These are phyloP conservation scores for Esteya vermicola DNA, from an alignment of 2,329 filamentous ascomycete species.

Conservation along the genomic window DNA sequence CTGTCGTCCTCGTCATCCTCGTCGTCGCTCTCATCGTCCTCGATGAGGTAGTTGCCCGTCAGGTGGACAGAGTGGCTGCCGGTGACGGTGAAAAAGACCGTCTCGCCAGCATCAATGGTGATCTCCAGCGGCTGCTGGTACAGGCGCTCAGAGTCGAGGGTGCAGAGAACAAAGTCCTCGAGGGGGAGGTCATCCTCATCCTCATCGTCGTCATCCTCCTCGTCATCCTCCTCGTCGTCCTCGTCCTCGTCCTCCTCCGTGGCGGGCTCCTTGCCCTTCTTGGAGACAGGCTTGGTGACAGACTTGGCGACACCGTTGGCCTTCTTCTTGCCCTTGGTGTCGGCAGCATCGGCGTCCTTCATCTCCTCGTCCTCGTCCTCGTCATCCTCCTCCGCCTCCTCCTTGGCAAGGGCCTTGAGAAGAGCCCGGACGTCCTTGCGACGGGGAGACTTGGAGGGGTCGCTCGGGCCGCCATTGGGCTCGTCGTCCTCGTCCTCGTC, in stretches of 20 bases:
- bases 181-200: slow-evolving; percentile 52
- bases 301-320: slow-evolving; percentile 3
- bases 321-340: slow-evolving; percentile 14
- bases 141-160: slow-evolving; percentile 81
- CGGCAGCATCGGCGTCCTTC: slow-evolving; percentile 32
- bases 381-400: slow-evolving; percentile 44
- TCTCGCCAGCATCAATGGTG: slow-evolving; percentile 76
- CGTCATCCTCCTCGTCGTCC: slow-evolving; percentile 29
- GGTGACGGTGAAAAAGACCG: slow-evolving; percentile 79
- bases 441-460: slow-evolving; percentile 72
- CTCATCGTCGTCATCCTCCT: slow-evolving; percentile 26
- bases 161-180: slow-evolving; percentile 91
- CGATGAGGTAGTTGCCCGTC: slow-evolving; percentile 89
- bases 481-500: slow-evolving; percentile 47
- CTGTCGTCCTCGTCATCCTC: slow-evolving; percentile 50
- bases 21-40: slow-evolving; percentile 48
- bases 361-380: slow-evolving; percentile 37
- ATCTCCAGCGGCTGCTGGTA: slow-evolving; percentile 94
- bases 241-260: slow-evolving; percentile 8
- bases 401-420: slow-evolving; percentile 48
- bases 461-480: slow-evolving; percentile 78
- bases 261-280: slow-evolving; percentile 12
- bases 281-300: slow-evolving; percentile 4
- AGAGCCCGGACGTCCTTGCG: slow-evolving; percentile 67
- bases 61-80: slow-evolving; percentile 85